These are phyloP conservation scores for Microthyrium microscopicum DNA, from an alignment of 2,329 filamentous ascomycete species.

Conservation along the genomic window DNA sequence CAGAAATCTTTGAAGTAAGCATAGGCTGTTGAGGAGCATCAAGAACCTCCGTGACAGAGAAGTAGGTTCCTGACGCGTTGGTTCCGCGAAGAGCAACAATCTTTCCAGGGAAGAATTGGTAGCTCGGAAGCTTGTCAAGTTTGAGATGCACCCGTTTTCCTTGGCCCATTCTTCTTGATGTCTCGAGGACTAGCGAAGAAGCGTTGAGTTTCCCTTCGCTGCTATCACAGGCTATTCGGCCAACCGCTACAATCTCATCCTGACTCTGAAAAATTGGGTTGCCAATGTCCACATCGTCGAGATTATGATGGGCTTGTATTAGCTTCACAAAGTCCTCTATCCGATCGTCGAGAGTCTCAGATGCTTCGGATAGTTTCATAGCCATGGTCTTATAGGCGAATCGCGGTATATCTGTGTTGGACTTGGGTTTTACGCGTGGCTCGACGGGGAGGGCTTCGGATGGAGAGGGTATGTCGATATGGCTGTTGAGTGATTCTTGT, in stretches of 20 bases:
- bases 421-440: constrained; percentile 66
- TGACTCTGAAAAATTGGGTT: constrained; percentile 76
- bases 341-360: constrained; percentile 83
- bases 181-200: constrained; percentile 75
- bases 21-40: constrained; percentile 56
- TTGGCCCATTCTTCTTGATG: constrained; percentile 65
- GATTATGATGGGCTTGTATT: constrained; percentile 54
- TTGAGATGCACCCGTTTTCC: constrained; percentile 69
- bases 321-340: constrained; percentile 78
- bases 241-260: constrained; percentile 74
- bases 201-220: constrained; percentile 67
- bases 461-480: constrained; percentile 43
- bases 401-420: constrained; percentile 79
- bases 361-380: constrained; percentile 86
- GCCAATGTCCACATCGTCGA: constrained; percentile 70
- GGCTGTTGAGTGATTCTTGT: constrained; percentile 62
- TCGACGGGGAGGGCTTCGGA: constrained; percentile 40
- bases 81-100: constrained; percentile 76
- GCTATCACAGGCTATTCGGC: constrained; percentile 77
- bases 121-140: constrained; percentile 48
- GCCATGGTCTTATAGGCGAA: constrained; percentile 82
- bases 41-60: constrained; percentile 63
- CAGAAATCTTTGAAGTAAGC: constrained; percentile 50
- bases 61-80: constrained; percentile 73
- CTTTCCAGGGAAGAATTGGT: constrained; percentile 86